Conservation (phyloP, 768 basidiomycete genomes). For the Suillus tomentosus region DNA sequence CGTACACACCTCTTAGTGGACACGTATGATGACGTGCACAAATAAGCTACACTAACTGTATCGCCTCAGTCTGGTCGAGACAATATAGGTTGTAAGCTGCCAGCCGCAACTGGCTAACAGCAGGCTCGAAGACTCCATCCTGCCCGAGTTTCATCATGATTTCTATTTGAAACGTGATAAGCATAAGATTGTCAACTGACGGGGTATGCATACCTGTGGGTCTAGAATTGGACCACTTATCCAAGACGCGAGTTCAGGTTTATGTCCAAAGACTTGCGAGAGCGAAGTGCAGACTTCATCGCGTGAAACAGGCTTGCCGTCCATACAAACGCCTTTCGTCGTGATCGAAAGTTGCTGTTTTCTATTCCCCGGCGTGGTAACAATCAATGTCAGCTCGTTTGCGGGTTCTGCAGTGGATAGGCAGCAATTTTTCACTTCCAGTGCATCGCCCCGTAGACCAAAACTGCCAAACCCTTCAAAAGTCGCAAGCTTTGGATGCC, state of each 20-base stretch:
- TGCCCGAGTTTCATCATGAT: neutral
- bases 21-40: neutral
- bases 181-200: neutral
- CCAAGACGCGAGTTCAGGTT: neutral
- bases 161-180: neutral
- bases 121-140: neutral
- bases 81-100: neutral
- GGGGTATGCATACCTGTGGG: neutral
- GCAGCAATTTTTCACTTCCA: slow-evolving; percentile 7
- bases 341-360: slow-evolving; percentile 6
- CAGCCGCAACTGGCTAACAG: neutral
- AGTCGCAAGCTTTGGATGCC: neutral
- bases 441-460: slow-evolving; percentile 16
- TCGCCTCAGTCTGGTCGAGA: neutral
- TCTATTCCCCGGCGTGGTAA: neutral
- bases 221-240: slow-evolving; percentile 7
- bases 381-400: slow-evolving; percentile 9
- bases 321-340: slow-evolving; percentile 27
- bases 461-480: slow-evolving; percentile 19
- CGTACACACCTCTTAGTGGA: neutral
- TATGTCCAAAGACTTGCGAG: slow-evolving; percentile 16
- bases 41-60: neutral
- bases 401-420: slow-evolving; percentile 8
- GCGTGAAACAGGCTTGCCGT: slow-evolving; percentile 25
- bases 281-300: slow-evolving; percentile 20